Evolutionary conservation across 225 moss, liverwort and hornwort species (phyloP).

Genomic region (Asterella californica): DNA sequence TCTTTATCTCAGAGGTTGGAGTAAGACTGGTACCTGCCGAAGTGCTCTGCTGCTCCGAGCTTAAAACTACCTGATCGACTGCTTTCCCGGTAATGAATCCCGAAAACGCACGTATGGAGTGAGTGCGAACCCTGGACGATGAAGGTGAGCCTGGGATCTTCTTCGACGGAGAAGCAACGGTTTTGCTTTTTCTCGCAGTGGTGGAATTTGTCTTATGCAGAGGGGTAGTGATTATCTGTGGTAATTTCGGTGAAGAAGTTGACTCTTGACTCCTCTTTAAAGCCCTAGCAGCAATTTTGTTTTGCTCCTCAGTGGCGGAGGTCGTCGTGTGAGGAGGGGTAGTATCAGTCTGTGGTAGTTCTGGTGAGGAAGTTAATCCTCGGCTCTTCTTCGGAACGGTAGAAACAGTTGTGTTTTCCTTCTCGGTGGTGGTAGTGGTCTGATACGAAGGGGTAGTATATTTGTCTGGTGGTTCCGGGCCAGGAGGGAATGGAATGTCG

Average conservation of each 20-base stretch:
- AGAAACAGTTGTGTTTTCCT: not conserved
- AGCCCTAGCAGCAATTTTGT: not conserved
- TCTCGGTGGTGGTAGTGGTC: not conserved
- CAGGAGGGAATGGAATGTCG: conserved; percentile 55
- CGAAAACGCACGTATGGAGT: not conserved
- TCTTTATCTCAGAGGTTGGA: not conserved
- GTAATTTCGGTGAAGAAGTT: not conserved
- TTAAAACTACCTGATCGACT: not conserved
- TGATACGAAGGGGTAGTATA: not conserved
- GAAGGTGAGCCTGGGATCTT: not conserved
- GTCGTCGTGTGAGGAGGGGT: not conserved
- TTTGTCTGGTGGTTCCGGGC: not conserved
- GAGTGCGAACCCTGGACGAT: not conserved
- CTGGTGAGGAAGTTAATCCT: not conserved
- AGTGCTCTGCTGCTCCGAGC: not conserved
- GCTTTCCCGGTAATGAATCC: not conserved
- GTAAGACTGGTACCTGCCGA: not conserved
- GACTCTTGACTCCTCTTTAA: not conserved
- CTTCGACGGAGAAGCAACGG: not conserved
- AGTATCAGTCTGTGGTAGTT: not conserved
- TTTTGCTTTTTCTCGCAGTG: not conserved
- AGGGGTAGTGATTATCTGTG: not conserved
- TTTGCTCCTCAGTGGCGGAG: not conserved
- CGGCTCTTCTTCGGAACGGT: not conserved
- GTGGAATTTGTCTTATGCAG: not conserved